Base-by-base conservation (phyloP, 495 filamentous ascomycete species). In the Stereocaulon alpinum region DNA sequence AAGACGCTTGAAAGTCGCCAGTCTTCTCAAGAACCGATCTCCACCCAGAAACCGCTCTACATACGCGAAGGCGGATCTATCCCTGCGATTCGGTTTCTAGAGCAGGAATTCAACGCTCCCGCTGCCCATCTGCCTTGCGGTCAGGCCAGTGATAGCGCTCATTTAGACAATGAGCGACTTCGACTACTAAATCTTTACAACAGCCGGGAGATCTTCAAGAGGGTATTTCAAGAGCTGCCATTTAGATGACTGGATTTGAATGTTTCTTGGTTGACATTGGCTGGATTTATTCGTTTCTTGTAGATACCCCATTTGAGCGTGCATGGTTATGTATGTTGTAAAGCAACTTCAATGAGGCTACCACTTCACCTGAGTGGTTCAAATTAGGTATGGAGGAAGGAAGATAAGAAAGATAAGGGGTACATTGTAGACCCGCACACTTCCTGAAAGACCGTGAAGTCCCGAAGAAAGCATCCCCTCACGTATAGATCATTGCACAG, bases 41-140 rank as follows among this genome's bases (percentile, higher is more conserved):
- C 41, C 34, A 17, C 37, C 17, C 49, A 61, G 42, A 64, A 54
- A 34, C 64, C 66, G 17, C 78, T 98, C 22, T 98, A 94, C 69
- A 98, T 98, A 66, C 82, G 93, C 12, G 93, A 98, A 73, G 93
- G 93, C 3, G 93, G 93, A 4, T 91, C 86, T 0, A 97, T 98
- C 63, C 91, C 94, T 1, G 85, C 88, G 0, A 95, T 96, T 59
- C 76, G 93, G 11, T 97, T 97, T 69, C 69, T 98, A 49, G 93
- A 98, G 70, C 93, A 95, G 72, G 91, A 95, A 66, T 97, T 97
- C 67, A 80, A 80, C 2, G 93, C 93, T 0, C 90, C 91, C 0
- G 93, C 94, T 0, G 93, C 93, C 0, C 92, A 97, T 71, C 68
- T 98, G 43, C 94, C 93, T 0, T 96, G 91, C 67, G 93, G 93